phyloP scores from a whole-genome alignment of 129 eudicot species.

The Tagetes patula region DNA sequence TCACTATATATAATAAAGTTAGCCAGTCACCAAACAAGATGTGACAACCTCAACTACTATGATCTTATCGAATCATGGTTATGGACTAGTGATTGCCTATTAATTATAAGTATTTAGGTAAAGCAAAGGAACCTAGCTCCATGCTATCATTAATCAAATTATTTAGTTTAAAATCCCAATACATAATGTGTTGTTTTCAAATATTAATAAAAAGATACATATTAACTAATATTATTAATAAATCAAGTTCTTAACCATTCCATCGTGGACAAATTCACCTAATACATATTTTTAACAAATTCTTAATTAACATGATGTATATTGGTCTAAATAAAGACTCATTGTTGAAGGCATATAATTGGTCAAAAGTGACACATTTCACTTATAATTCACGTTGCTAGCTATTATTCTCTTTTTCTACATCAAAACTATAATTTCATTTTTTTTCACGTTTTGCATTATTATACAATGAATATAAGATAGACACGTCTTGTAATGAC shows the following conservation, averaged over 20 bases:
- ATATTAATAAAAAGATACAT: neutral
- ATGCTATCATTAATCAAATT: neutral
- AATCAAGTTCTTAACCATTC: neutral
- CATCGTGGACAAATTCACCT: neutral
- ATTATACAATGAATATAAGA: neutral
- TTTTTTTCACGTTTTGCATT: neutral
- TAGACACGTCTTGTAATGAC: neutral
- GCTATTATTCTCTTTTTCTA: neutral
- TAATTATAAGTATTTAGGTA: neutral
- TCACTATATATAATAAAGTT: neutral
- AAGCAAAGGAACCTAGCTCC: neutral
- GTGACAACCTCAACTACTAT: constrained; percentile 16
- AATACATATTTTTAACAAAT: neutral
- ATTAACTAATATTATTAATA: neutral
- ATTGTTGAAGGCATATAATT: neutral
- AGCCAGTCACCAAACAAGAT: constrained; percentile 10
- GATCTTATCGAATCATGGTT: constrained; percentile 24
- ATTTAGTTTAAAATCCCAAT: neutral
- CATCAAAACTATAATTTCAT: neutral
- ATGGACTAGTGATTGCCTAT: neutral
- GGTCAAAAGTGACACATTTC: neutral
- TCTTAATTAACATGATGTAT: neutral
- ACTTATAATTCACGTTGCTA: no score
- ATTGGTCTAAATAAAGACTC: neutral
- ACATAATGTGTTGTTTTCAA: neutral